Base-by-base conservation (phyloP, 805 yeast genomes). In the Hanseniaspora lindneri region DNA sequence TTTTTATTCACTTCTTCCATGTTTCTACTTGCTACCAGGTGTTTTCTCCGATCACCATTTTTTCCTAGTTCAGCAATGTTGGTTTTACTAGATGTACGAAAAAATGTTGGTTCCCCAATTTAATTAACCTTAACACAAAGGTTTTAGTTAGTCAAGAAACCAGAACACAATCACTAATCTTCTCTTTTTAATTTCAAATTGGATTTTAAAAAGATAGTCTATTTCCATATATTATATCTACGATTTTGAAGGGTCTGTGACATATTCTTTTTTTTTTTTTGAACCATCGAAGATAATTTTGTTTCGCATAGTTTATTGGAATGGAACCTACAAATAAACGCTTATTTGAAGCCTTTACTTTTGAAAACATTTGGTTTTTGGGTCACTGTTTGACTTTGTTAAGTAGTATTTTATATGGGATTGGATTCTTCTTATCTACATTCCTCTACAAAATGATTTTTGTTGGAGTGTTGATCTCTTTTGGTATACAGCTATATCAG, bases 311-410 rank as follows among this genome's bases (percentile, higher is more conserved):
- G 8, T 11, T 27, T 27, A 27, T 30, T 30, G 10, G 4, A 16
- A 35, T 35, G 39, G 25, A 6, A 20, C n/a, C 39, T 21, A 3
- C 30, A 24, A 25, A 24, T 6, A 39, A 24, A 25, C 17, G 20
- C 14, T 24, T 7, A 7, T 24, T 4, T n/a, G 11, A 25, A 10
- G 41, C 41, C 9, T 8, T 25, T 8, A 27, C 49, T 2, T 41
- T 30, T 32, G 88, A 84, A 63, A 82, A 83, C 56, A 78, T 76
- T 4, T 87, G 95, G 95, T 83, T 83, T 61, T 57, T 60, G 11
- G 80, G 82, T 40, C 83, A 79, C 55, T 61, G 66, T n/a, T 54
- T 66, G 41, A 76, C 76, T 4, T 61, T 77, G 19, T 24, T 64
- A 10, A 68, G 68, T 43, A 61, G 67, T n/a, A 36, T 64, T 9